Evolutionary conservation across 306 rosid species (phyloP), one percentile per base, ranked within the genome.

Genomic region (Gastrolobium bilobum): DNA sequence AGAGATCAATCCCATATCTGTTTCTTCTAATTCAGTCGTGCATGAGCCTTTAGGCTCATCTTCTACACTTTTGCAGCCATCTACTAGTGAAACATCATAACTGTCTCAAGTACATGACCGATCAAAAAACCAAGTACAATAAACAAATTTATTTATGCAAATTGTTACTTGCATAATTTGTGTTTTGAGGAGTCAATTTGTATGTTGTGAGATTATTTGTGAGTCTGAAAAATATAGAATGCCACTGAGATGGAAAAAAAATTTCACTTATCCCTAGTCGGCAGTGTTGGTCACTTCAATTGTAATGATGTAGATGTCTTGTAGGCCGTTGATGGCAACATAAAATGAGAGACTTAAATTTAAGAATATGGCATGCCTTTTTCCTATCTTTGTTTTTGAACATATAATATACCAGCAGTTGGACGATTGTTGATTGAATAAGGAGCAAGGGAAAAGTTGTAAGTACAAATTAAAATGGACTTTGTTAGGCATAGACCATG

Each of bases 11-110:
- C 92, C 94, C 7, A 86, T 96, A 77, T 70, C 88, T 11, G 85
- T 93, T 76, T 89, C 93, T 77, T 85, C 99, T 48, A 89, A 89
- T 79, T 90, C 97, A 2, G 99, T 96, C 6, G 94, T 96, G 77
- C 99, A 93, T 53, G 97, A 96, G 84, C 96, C 98, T 47, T 79
- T 90, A 11, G 89, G 90, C 51, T 67, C 97, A 30, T 69, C 98
- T 58, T 91, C 99, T 29, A 70, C 94, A n/a, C 84, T 93, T 48
- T 71, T 89, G 87, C 91, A 87, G 83, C 91, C 95, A 69, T 7
- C 88, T 26, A 52, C 90, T 51, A 75, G 78, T 76, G 68, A 84
- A 69, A 86, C 71, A 46, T 60, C 80, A 14, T 67, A 77, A 67
- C 52, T 48, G 44, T 14, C 78, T 62, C 61, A 47, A 76, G 76